Conservation (phyloP, 805 yeast species). For the Spathaspora boniae region DNA sequence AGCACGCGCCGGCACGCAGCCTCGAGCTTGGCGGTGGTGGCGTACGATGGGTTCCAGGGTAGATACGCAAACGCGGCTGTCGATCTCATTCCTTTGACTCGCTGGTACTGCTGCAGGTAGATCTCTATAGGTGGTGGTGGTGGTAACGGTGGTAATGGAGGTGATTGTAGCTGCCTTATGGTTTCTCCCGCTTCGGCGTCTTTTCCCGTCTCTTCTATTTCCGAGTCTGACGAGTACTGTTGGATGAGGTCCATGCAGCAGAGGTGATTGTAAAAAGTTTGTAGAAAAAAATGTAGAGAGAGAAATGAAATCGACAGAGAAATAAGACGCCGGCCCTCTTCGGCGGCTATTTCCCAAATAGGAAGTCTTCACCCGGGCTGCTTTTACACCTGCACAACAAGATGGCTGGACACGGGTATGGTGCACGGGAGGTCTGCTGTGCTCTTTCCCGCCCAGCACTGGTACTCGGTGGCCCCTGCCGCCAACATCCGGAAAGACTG, state of each 20-base stretch:
- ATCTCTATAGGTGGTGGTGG: constrained; percentile 5
- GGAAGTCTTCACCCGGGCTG: too few species aligned
- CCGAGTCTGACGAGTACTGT: constrained; percentile 12
- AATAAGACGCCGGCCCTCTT: not conserved
- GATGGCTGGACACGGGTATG: too few species aligned
- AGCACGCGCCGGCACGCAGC: not conserved
- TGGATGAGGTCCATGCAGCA: constrained; percentile 8
- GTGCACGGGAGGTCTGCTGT: constrained; percentile 7
- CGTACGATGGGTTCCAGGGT: constrained; percentile 6
- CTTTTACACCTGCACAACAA: too few species aligned
- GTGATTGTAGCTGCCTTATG: not conserved
- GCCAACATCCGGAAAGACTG: constrained; percentile 7
- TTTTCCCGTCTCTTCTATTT: constrained; percentile 5
- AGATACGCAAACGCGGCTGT: constrained; percentile 1
- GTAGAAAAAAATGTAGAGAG: not conserved
- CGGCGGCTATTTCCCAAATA: not conserved
- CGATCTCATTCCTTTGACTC: not conserved
- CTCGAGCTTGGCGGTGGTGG: constrained; percentile 1
- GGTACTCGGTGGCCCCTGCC: constrained; percentile 8
- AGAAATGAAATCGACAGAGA: not conserved
- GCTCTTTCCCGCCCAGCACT: constrained; percentile 5
- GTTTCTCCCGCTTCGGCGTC: not conserved
- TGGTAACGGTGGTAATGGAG: not conserved
- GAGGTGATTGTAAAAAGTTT: not conserved
- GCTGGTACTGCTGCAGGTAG: constrained; percentile 6